phyloP scores from a whole-genome alignment of 2,329 filamentous ascomycete species.

The Tolypocladium pustulatum region DNA sequence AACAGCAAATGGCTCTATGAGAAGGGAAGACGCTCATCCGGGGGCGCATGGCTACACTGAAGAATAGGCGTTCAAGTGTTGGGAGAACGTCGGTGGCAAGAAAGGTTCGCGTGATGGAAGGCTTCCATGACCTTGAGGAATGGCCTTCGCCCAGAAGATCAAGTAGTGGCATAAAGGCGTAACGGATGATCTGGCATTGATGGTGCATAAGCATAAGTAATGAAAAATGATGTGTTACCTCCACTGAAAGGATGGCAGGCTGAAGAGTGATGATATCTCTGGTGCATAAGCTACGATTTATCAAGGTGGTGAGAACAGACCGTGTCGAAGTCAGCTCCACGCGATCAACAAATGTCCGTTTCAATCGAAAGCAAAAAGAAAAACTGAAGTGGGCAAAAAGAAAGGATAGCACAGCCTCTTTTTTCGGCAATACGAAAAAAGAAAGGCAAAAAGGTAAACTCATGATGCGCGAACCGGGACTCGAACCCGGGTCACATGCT shows the following conservation, averaged over 20 bases:
- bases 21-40: constrained; percentile 52
- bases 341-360: background rate
- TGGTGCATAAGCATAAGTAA: background rate
- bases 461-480: constrained; percentile 19
- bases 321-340: background rate
- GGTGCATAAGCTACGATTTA: background rate
- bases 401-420: no score
- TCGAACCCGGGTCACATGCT: constrained; percentile 26
- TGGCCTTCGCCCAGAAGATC: background rate
- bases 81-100: background rate
- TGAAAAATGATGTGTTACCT: background rate
- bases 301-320: background rate
- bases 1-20: constrained; percentile 97
- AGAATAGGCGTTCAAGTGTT: background rate
- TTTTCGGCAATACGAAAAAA: no score
- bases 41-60: constrained; percentile 29
- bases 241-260: background rate
- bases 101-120: background rate
- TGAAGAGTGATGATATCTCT: background rate
- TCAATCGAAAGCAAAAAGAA: no score
- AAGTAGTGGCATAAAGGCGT: background rate
- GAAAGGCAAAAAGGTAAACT: background rate
- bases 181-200: background rate
- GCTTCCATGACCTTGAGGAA: background rate
- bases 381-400: background rate